phyloP scores from a whole-genome alignment of 2,329 filamentous ascomycete genomes.

The Xylariaceae sp. region DNA sequence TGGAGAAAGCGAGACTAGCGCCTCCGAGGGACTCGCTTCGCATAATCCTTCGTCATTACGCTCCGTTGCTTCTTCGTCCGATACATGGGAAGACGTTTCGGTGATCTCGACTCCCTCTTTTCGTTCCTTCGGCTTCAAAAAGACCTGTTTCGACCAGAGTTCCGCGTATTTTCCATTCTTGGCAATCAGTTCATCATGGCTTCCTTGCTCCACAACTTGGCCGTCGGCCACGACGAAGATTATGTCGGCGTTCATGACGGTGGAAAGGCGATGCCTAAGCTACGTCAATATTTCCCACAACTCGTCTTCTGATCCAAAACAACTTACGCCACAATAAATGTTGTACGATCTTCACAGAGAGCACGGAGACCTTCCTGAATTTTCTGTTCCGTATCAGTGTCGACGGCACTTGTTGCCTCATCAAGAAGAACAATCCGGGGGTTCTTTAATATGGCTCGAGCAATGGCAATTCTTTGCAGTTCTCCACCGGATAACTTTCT shows the following conservation, averaged over 20 bases:
- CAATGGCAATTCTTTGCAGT: constrained; percentile 61
- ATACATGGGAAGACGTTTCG: constrained; percentile 1
- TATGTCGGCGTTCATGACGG: constrained; percentile 62
- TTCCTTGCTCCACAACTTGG: constrained; percentile 57
- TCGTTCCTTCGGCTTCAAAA: constrained; percentile 44
- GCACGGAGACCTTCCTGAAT: constrained; percentile 57
- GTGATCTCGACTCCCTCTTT: constrained; percentile 24
- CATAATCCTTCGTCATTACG: constrained; percentile 15
- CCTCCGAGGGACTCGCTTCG: constrained; percentile 11
- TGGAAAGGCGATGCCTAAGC: constrained; percentile 59
- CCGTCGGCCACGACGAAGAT: constrained; percentile 62
- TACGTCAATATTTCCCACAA: constrained; percentile 14
- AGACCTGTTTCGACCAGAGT: constrained; percentile 60
- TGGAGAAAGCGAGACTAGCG: constrained; percentile 7
- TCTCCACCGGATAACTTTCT: constrained; percentile 62
- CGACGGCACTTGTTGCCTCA: constrained; percentile 72
- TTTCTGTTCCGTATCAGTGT: constrained; percentile 62
- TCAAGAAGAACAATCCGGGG: constrained; percentile 73
- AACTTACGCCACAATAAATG: constrained; percentile 59
- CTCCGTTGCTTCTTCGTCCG: constrained; percentile 18
- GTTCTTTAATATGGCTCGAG: constrained; percentile 65
- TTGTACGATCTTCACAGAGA: constrained; percentile 57
- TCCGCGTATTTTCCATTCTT: constrained; percentile 57
- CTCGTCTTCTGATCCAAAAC: neutral
- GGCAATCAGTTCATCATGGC: constrained; percentile 52